Evolutionary conservation across 2,329 filamentous ascomycete genomes (phyloP).

Genomic region (Botrytis medusae): DNA sequence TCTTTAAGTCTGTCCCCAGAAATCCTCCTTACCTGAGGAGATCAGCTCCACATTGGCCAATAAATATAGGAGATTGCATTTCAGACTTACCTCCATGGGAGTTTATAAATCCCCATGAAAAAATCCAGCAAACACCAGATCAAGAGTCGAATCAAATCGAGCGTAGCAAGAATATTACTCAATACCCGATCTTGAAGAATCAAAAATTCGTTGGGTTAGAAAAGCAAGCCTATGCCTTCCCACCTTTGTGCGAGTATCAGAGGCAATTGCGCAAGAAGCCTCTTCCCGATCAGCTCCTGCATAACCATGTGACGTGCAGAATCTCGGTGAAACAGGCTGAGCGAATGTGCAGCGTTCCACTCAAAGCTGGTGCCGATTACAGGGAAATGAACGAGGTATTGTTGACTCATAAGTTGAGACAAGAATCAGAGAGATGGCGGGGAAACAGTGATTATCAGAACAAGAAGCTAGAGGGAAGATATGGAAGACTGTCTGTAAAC

Average conservation of each 20-base stretch:
- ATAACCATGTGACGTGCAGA: conserved; percentile 22
- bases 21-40: conserved; percentile 16
- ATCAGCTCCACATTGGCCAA: conserved; percentile 24
- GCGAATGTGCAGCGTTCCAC: conserved; percentile 22
- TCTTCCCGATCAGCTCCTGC: not conserved
- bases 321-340: not conserved
- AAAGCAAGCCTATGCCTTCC: conserved; percentile 18
- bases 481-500: not conserved
- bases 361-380: conserved; percentile 20
- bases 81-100: conserved; percentile 29
- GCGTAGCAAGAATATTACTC: not conserved
- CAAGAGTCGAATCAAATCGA: not conserved
- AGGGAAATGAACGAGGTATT: conserved; percentile 1
- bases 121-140: not conserved
- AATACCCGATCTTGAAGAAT: not conserved
- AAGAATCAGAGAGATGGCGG: too few relatives aligned
- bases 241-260: conserved; percentile 25
- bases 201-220: conserved; percentile 1
- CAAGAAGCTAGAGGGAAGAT: not conserved
- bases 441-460: not conserved
- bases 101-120: conserved; percentile 23
- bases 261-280: conserved; percentile 12
- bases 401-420: not conserved
- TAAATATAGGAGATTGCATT: conserved; percentile 26
- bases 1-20: not conserved